Base-by-base conservation (phyloP, 441 rosid species). In the Hypseocharis bilobata region DNA sequence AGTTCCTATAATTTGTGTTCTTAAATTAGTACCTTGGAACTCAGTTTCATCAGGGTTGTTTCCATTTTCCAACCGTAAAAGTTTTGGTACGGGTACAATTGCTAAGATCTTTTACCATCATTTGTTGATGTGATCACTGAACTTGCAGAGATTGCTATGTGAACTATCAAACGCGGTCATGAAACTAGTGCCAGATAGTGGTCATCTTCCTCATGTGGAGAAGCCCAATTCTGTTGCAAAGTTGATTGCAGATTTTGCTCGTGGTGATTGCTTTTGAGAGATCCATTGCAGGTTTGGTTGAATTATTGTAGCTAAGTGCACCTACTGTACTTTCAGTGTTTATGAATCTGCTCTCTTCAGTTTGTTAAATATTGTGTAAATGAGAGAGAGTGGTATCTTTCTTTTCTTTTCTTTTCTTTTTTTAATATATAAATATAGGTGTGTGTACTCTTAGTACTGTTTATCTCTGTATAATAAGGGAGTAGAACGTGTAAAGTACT, bases 181-280 rank as follows among this genome's bases (percentile, higher is more conserved):
- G 40, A 74, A 55, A 42, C 80, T 70, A 74, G 75, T 84, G 29
- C 75, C 80, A 8, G 85, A 76, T 30, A 73, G 80, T 0, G 86
- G 89, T 64, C 89, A 86, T 76, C 88, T 86, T 63, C 84, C 86
- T 47, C 92, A 83, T 36, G 89, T 86, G 0, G 86, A 86, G 67
- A 83, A 75, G 67, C 89, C 92, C 38, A 63, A 40, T 7, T 74
- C 67, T 40, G 76, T 86, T 2, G 82, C 73, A 6, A 74, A 77
- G 75, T 63, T 84, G 65, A 84, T 84, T 11, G 72, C 66, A 0
- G 82, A 72, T 68, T 83, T 83, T 52, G 80, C 74, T 25, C 56
- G 19, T 57, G 71, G 71, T 54, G 29, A 62, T 61, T 8, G 66
- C 59, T 54, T 68, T 7, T 76, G 70, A 77, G 10, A 62, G 30